Base-by-base conservation (phyloP, 352 stramenopile genomes). In the Discostella stelligera region DNA sequence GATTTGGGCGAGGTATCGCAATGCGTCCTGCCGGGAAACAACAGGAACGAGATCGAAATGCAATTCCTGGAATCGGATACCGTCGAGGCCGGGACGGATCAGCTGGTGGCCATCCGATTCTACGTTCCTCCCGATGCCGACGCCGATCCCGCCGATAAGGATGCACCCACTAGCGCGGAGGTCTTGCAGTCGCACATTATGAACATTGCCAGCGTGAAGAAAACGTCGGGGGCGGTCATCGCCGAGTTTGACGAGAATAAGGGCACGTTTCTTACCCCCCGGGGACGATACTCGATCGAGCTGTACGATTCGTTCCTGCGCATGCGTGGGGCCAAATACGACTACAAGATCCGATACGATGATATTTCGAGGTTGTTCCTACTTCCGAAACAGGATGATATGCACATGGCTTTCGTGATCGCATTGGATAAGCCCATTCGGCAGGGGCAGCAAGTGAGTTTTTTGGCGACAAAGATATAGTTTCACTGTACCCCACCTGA, bases 321-420 rank as follows among this genome's bases (percentile, higher is more conserved):
- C 56, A 98, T 99, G 90, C 84, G 94, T 71, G 96, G 96, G 80
- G 97, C 97, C 79, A 98, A 97, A 74, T 99, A 99, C 85, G 96
- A 99, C 92, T 98, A 98, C 94, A 98, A 99, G 89, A 99, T 99
- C 82, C 86, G 97, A 88, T 99, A 99, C 91, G 96, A 97, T 63
- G 98, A 99, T 85, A 98, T 99, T 82, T 98, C 97, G 71, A 94
- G 97, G 27, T 96, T 98, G 60, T 99, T 99, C 78, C 75, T 99
- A 23, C 85, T 99, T 63, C 95, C 97, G 67, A 95, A 98, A 75
- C 95, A 96, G 9, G 98, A 99, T 80, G 95, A 97, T 63, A 94
- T 97, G 60, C 96, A 98, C 82, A 97, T 96, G 80, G 95, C 95
- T 13, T 98, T 99, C 87, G 97, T 99, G 41, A 98, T 99, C 89